phyloP scores from a whole-genome alignment of 2,329 filamentous ascomycete genomes.

The Thielaviopsis euricoi region DNA sequence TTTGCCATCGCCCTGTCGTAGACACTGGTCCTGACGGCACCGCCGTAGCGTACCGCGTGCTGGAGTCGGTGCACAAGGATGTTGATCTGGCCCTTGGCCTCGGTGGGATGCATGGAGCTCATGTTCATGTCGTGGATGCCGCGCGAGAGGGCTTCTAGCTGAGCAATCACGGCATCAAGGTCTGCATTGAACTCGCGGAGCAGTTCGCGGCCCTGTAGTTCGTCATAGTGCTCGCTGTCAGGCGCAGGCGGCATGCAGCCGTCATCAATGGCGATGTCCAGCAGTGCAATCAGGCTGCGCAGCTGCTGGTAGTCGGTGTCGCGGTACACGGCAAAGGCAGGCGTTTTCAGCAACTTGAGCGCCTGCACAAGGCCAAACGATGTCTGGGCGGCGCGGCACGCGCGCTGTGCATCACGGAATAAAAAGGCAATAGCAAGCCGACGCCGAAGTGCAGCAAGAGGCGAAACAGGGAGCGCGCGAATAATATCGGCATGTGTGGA shows the following conservation, averaged over 20 bases:
- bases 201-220: slow-evolving; percentile 13
- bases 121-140: slow-evolving; percentile 62
- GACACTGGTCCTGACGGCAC: slow-evolving; percentile 34
- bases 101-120: slow-evolving; percentile 52
- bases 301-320: slow-evolving; percentile 54
- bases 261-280: slow-evolving; percentile 61
- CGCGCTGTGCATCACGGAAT: slow-evolving; percentile 32
- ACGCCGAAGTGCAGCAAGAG: slow-evolving; percentile 43
- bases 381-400: slow-evolving; percentile 24
- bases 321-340: slow-evolving; percentile 34
- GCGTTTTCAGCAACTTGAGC: slow-evolving; percentile 19
- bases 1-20: slow-evolving; percentile 23
- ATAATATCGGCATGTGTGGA: slow-evolving; percentile 41
- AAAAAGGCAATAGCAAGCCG: slow-evolving; percentile 50
- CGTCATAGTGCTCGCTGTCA: slow-evolving; percentile 14
- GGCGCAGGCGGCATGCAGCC: slow-evolving; percentile 19
- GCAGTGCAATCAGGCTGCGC: slow-evolving; percentile 44
- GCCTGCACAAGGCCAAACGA: slow-evolving; percentile 17
- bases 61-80: slow-evolving; percentile 57
- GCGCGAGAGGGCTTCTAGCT: slow-evolving; percentile 39
- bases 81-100: slow-evolving; percentile 63
- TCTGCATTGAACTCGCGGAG: slow-evolving; percentile 45
- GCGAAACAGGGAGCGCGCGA: slow-evolving; percentile 38
- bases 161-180: slow-evolving; percentile 48
- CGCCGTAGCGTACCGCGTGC: slow-evolving; percentile 52